phyloP scores from a whole-genome alignment of 306 rosid genomes.

The Spatholobus suberectus region DNA sequence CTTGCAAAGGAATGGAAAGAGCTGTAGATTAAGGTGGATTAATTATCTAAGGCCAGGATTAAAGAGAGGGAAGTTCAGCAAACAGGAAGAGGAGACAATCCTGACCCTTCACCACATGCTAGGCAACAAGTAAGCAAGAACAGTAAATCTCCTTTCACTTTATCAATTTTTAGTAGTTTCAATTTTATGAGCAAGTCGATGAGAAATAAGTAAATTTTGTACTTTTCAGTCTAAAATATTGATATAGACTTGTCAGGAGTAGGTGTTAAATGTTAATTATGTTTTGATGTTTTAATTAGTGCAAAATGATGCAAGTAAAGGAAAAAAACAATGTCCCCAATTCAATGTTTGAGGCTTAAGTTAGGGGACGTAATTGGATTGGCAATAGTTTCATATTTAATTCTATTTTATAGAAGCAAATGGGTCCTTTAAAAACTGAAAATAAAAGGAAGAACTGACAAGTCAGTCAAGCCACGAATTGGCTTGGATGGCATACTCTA shows the following conservation, averaged over 20 bases:
- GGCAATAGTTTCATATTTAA: slow-evolving; percentile 11
- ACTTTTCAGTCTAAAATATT: slow-evolving; percentile 14
- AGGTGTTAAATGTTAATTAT: slow-evolving; percentile 16
- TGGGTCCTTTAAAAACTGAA: slow-evolving; percentile 4
- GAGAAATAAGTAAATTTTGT: slow-evolving; percentile 3
- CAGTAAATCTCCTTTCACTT: background rate
- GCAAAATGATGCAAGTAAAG: slow-evolving; percentile 22
- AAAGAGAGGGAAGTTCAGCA: slow-evolving; percentile 77
- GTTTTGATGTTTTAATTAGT: slow-evolving; percentile 1
- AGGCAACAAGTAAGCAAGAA: slow-evolving; percentile 80
- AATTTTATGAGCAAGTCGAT: slow-evolving; percentile 22
- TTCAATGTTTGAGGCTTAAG: slow-evolving; percentile 14
- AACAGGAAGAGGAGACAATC: slow-evolving; percentile 84
- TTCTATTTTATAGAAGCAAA: background rate
- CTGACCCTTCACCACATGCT: slow-evolving; percentile 74
- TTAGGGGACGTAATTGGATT: slow-evolving; percentile 21
- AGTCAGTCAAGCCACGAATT: slow-evolving; percentile 38
- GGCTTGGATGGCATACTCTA: slow-evolving; percentile 13
- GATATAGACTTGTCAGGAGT: slow-evolving; percentile 8
- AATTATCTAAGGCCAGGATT: slow-evolving; percentile 93
- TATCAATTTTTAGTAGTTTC: slow-evolving; percentile 7
- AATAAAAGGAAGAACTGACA: slow-evolving; percentile 8
- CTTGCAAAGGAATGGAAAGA: slow-evolving; percentile 93
- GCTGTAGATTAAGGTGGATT: slow-evolving; percentile 97
- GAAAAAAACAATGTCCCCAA: background rate